phyloP scores from a whole-genome alignment of 2,329 filamentous ascomycete species.

The Calonectria pauciramosa region DNA sequence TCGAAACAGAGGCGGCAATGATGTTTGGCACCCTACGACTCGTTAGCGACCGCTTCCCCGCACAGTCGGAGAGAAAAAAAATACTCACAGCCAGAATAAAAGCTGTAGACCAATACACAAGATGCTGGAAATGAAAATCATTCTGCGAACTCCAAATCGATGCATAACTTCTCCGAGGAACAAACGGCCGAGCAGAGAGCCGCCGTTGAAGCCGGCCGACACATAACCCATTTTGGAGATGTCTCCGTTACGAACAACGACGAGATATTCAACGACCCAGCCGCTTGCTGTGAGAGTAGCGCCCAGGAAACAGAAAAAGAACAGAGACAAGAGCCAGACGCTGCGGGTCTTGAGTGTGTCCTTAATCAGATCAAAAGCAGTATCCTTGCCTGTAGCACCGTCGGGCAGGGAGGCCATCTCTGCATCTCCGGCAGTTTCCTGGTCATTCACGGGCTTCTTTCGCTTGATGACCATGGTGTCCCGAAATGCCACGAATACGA shows the following conservation, averaged over 20 bases:
- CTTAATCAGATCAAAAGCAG: conserved; percentile 59
- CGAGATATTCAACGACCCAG: conserved; percentile 76
- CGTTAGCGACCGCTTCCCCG: conserved; percentile 9
- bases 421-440: conserved; percentile 12
- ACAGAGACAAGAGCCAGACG: conserved; percentile 72
- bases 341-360: conserved; percentile 58
- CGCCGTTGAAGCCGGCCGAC: conserved; percentile 71
- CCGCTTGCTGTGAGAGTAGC: conserved; percentile 68
- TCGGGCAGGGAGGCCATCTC: not conserved
- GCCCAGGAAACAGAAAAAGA: conserved; percentile 75
- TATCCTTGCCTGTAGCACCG: conserved; percentile 40
- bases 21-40: conserved; percentile 55
- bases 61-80: not conserved
- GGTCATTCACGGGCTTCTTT: conserved; percentile 20
- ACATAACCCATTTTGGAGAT: conserved; percentile 73
- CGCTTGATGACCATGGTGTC: conserved; percentile 57
- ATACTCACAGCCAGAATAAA: conserved; percentile 70
- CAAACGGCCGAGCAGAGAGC: conserved; percentile 68
- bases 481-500: conserved; percentile 64
- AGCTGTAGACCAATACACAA: conserved; percentile 68
- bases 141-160: conserved; percentile 69
- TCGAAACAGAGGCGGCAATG: conserved; percentile 65
- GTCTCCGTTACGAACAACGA: conserved; percentile 69
- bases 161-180: conserved; percentile 71
- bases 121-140: conserved; percentile 68